Evolutionary conservation across 169 alveolate species (phyloP), one percentile per base, ranked within the genome.

Genomic region (Plasmodium cynomolgi): DNA sequence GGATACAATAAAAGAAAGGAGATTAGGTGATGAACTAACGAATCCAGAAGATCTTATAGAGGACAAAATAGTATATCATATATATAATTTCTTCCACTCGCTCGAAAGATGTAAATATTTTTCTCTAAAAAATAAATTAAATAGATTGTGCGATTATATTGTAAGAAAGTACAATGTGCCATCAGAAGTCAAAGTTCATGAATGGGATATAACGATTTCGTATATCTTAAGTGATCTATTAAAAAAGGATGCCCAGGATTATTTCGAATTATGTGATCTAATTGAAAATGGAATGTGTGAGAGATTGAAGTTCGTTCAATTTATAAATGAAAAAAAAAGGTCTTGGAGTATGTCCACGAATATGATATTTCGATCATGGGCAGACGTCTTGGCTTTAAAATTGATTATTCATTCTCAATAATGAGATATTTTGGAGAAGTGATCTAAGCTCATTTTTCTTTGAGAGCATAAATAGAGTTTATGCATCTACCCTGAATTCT

Each of bases 271-370:
- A 7, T 33, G 41, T 75, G 41, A 75, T 75, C 41, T 75, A 75
- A 33, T 75, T 75, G 23, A 29, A 20, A 33, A 33, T 29, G 83
- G 83, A 75, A 31, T 15, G 29, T 75, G 83, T 20, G 39, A 23
- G 15, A 75, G 56, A 75, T 75, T 75, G 41, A 33, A 75, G 17
- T 75, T 75, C 41, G 83, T 75, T 33, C 33, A 75, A 31, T 75
- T 75, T 75, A 75, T 75, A 1, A 29, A 75, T 31, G 39, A 75
- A 44, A 75, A 75, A 75, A 75, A 20, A 54, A n/a, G 15, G 17
- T 75, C 83, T 1, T 75, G 83, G 83, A 29, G 15, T 26, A 15
- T 29, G 56, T 15, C 83, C 15, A 75, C 54, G 17, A 39, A 75
- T 33, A 6, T 15, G 41, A 31, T 75, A 33, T 75, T 31, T 75